A percentile compares a stretch with the other conserved stretches of the same genome.
Conservation (phyloP, 768 basidiomycete species). For the Chalciporus piperatus region DNA sequence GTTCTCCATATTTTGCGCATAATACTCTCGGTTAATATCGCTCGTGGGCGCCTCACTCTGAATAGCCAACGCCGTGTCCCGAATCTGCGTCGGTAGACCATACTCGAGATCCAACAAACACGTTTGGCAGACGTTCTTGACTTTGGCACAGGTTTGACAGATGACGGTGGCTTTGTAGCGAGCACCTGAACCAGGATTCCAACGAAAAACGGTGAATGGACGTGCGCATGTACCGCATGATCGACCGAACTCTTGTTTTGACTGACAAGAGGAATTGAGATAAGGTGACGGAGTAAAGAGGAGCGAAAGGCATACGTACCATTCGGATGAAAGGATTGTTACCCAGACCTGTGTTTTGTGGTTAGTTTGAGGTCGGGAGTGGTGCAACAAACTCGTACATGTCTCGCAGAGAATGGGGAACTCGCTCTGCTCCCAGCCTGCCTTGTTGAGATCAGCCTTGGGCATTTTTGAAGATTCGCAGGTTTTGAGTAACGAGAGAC, state of each 20-base stretch:
- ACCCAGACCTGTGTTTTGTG: conserved; percentile 60
- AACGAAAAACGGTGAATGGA: conserved; percentile 95
- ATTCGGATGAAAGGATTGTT: conserved; percentile 92
- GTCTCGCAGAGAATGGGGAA: conserved; percentile 94
- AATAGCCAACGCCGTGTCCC: conserved; percentile 89
- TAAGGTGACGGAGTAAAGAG: background rate
- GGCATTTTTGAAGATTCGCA: conserved; percentile 44
- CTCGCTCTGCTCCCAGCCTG: conserved; percentile 91
- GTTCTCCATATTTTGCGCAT: conserved; percentile 87
- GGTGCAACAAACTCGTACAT: conserved; percentile 42
- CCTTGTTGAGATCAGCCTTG: conserved; percentile 93
- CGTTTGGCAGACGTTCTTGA: conserved; percentile 96
- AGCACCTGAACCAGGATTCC: conserved; percentile 94
- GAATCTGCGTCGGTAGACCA: conserved; percentile 92
- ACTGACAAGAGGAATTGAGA: conserved; percentile 62
- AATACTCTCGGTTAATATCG: conserved; percentile 95
- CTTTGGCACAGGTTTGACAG: conserved; percentile 95
- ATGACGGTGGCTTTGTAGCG: conserved; percentile 97
- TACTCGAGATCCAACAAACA: conserved; percentile 97
- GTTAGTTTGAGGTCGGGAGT: conserved; percentile 4
- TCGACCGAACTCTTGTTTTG: conserved; percentile 93
- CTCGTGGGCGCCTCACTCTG: conserved; percentile 90
- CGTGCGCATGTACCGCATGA: conserved; percentile 98
- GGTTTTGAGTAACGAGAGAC: background rate
- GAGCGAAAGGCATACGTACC: conserved; percentile 47